Evolutionary conservation across 2,329 filamentous ascomycete species (phyloP).

Genomic region (Lasiodiplodia gonubiensis): DNA sequence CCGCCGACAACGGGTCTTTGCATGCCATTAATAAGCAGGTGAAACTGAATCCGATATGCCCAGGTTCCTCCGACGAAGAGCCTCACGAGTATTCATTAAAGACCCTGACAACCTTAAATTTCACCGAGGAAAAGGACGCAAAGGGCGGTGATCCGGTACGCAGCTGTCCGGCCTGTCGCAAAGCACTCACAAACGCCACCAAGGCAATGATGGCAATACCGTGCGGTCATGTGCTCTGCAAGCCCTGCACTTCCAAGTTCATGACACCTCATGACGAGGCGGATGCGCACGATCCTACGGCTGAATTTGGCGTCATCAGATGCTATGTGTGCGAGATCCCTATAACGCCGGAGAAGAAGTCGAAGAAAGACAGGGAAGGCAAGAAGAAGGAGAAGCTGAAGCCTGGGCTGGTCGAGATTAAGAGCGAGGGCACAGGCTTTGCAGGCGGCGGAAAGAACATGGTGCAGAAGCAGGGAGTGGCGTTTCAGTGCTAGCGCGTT

Average conservation of each 20-base stretch:
- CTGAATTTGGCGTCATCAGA: slow-evolving; percentile 55
- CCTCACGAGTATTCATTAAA: slow-evolving; percentile 81
- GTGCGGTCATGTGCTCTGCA: slow-evolving; percentile 91
- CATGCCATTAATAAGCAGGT: slow-evolving; percentile 58
- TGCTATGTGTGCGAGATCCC: slow-evolving; percentile 91
- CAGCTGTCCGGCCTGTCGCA: slow-evolving; percentile 85
- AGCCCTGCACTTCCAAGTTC: slow-evolving; percentile 82
- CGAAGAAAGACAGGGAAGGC: slow-evolving; percentile 72
- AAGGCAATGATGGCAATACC: slow-evolving; percentile 83
- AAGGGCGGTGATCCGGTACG: slow-evolving; percentile 55
- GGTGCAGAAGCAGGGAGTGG: slow-evolving; percentile 78
- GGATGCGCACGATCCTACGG: slow-evolving; percentile 65
- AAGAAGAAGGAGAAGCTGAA: slow-evolving; percentile 77
- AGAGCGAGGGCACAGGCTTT: slow-evolving; percentile 90
- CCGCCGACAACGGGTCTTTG: slow-evolving; percentile 53
- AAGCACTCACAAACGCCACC: slow-evolving; percentile 79
- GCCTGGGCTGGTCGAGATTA: slow-evolving; percentile 76
- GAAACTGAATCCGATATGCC: slow-evolving; percentile 76
- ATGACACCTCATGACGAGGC: slow-evolving; percentile 57
- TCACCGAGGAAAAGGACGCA: slow-evolving; percentile 71
- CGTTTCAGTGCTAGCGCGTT: slow-evolving; percentile 73
- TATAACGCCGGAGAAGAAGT: slow-evolving; percentile 61
- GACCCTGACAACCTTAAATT: slow-evolving; percentile 74
- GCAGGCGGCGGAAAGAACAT: slow-evolving; percentile 84
- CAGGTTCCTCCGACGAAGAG: slow-evolving; percentile 69